Evolutionary conservation across 352 stramenopile species (phyloP), one percentile per base, ranked within the genome.

Genomic region (Phytophthora fragariaefolia): DNA sequence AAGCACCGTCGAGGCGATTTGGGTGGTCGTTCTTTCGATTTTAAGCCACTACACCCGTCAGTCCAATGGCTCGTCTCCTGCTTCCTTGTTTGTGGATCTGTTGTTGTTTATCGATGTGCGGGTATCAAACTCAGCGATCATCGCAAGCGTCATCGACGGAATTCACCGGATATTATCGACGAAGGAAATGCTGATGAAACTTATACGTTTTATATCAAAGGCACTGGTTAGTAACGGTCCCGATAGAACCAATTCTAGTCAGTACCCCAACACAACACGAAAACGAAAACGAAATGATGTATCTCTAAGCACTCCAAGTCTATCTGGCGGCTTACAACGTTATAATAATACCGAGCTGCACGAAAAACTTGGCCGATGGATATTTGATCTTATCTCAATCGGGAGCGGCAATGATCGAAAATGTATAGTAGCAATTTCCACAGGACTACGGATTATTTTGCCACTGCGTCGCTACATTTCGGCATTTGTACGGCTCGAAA

Each of bases 391-490:
- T 28, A 46, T 87, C 1, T 76, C 74, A n/a, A 69, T 82, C n/a
- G 64, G 54, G 9, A 70, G 60, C 64, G 70, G 63, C 23, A 77
- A 56, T 20, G 66, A 69, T 27, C 59, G 46, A 18, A 74, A 59
- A 46, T 75, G 71, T 27, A 63, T 85, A 32, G 36, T 65, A 4
- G 71, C 66, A 4, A 52, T 87, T 36, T 75, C 67, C 10, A 59
- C 69, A 24, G 68, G 54, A 23, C 57, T 89, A 38, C 73, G 79
- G 30, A n/a, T 89, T 13, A 36, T 87, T 26, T 58, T 87, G n/a
- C 80, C 80, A 17, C 74, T 89, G 59, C 77, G 79, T 52, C 76
- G 73, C 5, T 73, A 67, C 17, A 82, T 87, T 52, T 40, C 66
- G 24, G 67, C 58, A 10, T 72, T 74, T 45, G 50, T 53, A 38